Conservation (phyloP, 1,139 yeast species). For the Waltiozyma sp. region DNA sequence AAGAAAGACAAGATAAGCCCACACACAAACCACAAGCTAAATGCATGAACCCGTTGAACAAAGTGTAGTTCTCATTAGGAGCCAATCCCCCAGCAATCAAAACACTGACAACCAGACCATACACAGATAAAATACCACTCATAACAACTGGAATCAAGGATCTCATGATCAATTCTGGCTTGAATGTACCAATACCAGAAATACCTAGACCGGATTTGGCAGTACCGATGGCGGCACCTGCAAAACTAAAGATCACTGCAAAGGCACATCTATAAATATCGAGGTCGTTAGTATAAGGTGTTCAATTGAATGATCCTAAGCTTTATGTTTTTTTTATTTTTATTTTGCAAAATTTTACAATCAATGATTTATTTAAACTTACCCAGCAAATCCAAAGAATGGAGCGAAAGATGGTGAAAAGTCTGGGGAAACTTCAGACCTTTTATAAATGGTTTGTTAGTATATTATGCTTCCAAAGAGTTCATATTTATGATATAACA, state of each 20-base stretch:
- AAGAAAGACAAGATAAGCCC: conserved; percentile 92
- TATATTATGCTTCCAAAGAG: too few species aligned
- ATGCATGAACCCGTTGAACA: conserved; percentile 95
- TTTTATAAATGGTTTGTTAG: conserved; percentile 1
- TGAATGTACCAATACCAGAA: conserved; percentile 77
- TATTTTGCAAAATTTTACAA: background rate
- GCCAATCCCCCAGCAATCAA: conserved; percentile 86
- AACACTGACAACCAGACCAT: conserved; percentile 93
- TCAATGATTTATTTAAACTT: conserved; percentile 12
- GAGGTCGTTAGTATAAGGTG: conserved; percentile 3
- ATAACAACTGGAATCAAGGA: conserved; percentile 89
- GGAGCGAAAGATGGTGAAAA: conserved; percentile 86
- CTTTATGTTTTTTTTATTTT: too few species aligned
- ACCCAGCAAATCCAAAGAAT: conserved; percentile 88
- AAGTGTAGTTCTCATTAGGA: conserved; percentile 66
- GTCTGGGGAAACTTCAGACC: conserved; percentile 31
- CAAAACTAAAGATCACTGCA: conserved; percentile 81
- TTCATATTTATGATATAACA: too few species aligned
- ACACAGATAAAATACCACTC: conserved; percentile 96
- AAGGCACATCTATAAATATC: conserved; percentile 67
- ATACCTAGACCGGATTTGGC: conserved; percentile 98
- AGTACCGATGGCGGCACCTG: conserved; percentile 97
- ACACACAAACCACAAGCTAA: conserved; percentile 92
- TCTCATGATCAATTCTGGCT: conserved; percentile 75
- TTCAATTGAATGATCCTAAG: too few species aligned